These are phyloP conservation scores for Rhododendron simsii DNA, from an alignment of 148 eudicot genomes.

Conservation along the genomic window DNA sequence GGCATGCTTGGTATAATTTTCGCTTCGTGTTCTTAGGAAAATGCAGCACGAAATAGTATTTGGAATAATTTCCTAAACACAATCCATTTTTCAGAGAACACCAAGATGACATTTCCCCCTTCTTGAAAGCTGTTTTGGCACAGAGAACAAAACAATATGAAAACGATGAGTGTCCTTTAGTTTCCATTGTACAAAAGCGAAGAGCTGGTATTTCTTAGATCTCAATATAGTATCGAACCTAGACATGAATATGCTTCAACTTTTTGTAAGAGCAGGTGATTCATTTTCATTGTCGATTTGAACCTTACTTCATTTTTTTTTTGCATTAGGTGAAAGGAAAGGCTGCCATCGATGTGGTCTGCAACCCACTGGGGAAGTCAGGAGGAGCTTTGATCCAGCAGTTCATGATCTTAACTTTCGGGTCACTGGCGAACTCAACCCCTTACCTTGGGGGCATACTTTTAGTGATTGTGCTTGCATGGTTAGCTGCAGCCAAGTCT, in stretches of 20 bases:
- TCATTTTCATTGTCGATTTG: background rate
- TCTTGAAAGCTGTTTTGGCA: background rate
- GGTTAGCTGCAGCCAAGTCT: slow-evolving; percentile 88
- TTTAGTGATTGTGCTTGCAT: slow-evolving; percentile 72
- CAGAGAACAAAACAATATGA: background rate
- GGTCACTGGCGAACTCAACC: slow-evolving; percentile 95
- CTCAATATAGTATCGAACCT: background rate
- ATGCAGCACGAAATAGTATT: background rate
- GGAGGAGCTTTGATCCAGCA: slow-evolving; percentile 98
- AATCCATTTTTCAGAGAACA: background rate
- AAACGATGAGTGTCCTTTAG: background rate
- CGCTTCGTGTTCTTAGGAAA: background rate
- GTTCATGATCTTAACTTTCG: slow-evolving; percentile 94
- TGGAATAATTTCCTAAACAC: background rate
- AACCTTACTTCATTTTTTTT: background rate
- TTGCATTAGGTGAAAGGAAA: slow-evolving; percentile 79
- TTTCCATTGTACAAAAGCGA: background rate
- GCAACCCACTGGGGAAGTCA: slow-evolving; percentile 98
- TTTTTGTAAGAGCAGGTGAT: background rate
- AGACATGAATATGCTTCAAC: background rate
- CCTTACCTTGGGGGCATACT: slow-evolving; percentile 93
- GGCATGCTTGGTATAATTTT: background rate
- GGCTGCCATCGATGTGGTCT: slow-evolving; percentile 97
- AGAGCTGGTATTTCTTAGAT: background rate
- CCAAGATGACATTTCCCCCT: background rate